Base-by-base conservation (phyloP, 306 rosid genomes). In the Comarum palustre region DNA sequence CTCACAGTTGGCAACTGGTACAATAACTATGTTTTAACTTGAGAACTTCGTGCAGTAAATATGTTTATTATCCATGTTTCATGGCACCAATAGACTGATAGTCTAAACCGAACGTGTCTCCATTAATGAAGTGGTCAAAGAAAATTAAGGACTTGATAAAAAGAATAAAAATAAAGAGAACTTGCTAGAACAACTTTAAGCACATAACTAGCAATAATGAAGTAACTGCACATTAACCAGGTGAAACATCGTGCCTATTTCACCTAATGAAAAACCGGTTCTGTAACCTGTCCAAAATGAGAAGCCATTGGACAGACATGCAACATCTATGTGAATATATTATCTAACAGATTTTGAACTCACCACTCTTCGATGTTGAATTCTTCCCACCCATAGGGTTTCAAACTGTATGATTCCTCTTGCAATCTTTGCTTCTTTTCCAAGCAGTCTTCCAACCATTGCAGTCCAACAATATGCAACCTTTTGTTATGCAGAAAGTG, bases 361-460 rank as follows among this genome's bases (percentile, higher is more conserved):
- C 72, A 89, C 97, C 88, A 29, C 57, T 85, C 84, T 82, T 78
- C 89, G 59, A 64, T 62, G 51, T 77, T 52, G 72, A 54, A 73
- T 73, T 82, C 89, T 69, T 85, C 88, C 65, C 75, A 72, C 65
- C 80, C 77, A 77, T 32, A 50, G 75, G 90, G 85, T 84, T 80
- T 88, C 82, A 91, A 78, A 82, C 86, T 85, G 79, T 94, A 94
- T 73, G 87, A 67, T 78, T 78, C 91, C 81, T 89, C 98, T 77
- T 84, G 89, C 69, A 94, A 66, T 79, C 91, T 89, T 65, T 48
- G 77, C 77, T 82, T 73, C 66, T 83, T 82, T 73, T 77, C 84
- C 75, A 81, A 59, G 79, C 84, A 89, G 75, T 91, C 98, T 78
- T 91, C 97, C 68, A 91, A 79, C 98, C 98, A 93, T 77, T 84